Base-by-base conservation (phyloP, 2,329 filamentous ascomycete genomes). In the Aureobasidium subglaciale region DNA sequence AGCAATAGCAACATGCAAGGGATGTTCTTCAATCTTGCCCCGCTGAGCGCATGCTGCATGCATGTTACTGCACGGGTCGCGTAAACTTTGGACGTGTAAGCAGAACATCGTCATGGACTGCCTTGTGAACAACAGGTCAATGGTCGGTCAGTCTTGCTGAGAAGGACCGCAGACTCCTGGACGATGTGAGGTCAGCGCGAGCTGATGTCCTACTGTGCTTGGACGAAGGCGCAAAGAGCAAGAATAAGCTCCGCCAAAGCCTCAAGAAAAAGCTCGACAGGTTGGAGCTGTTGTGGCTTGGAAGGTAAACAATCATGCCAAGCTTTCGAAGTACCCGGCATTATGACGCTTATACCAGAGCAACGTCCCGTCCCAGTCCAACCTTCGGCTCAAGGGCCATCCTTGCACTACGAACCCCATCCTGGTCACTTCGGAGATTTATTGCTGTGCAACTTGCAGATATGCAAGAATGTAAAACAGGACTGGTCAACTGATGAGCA, bases 341-440 rank as follows among this genome's bases (percentile, higher is more conserved):
- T 34, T 20, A 50, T 50, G 46, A 50, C 46, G 46, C 46, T 29
- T 37, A 50, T 38, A 50, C 37, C 37, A 18, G n/a, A 29, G 20
- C 34, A 50, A 50, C 46, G 24, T 38, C 46, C 46, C 46, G 46
- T 50, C 32, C 8, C 18, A n/a, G 15, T 4, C 48, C 34, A 41
- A 32, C 46, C 46, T 25, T 50, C 46, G 48, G 48, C 3, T 35
- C 48, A 32, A 41, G 48, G 35, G 5, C 25, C 15, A 52, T 52
- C 48, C 48, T 52, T 52, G 48, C 48, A 41, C 48, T 10, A 52
- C 35, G n/a, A 37, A 9, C 8, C n/a, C 5, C 25, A 52, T 30
- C 35, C 35, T 52, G 8, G 48, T 48, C 27, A 10, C 11, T 4
- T 52, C 34, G 48, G 34, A 52, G 48, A 52, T 40, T 52, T 52